Conservation (phyloP, 441 rosid species). For the Macaranga tanarius region DNA sequence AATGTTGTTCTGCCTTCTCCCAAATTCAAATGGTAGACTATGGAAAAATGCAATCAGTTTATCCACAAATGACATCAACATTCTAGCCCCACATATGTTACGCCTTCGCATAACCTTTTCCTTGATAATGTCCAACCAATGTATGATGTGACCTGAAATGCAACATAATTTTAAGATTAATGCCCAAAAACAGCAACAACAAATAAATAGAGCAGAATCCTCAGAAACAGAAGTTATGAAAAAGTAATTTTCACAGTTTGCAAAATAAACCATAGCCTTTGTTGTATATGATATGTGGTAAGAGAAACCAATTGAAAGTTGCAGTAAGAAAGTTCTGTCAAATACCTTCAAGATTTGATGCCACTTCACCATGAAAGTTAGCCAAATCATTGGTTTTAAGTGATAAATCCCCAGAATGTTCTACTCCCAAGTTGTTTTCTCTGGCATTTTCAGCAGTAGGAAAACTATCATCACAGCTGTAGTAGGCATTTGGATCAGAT, state of each 20-base stretch:
- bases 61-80: conserved; percentile 45
- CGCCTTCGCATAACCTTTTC: conserved; percentile 47
- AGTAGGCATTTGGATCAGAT: conserved; percentile 62
- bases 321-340: conserved; percentile 8
- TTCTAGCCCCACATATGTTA: conserved; percentile 34
- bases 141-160: conserved; percentile 39
- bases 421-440: conserved; percentile 30
- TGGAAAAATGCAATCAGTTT: conserved; percentile 52
- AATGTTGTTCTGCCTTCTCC: conserved; percentile 55
- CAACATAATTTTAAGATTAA: not conserved
- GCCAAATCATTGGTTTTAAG: conserved; percentile 23
- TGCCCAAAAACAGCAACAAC: not conserved
- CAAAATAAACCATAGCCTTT: not conserved
- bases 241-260: not conserved
- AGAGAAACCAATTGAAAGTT: not conserved
- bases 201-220: not conserved
- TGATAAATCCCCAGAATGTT: conserved; percentile 35
- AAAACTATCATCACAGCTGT: conserved; percentile 70
- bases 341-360: conserved; percentile 44
- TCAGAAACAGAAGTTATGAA: not conserved
- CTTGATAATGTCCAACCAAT: conserved; percentile 47
- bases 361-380: conserved; percentile 22
- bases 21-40: conserved; percentile 38
- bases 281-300: not conserved
- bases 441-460: conserved; percentile 36